These are phyloP conservation scores for Trypethelium eluteriae DNA, from an alignment of 495 filamentous ascomycete species.

Conservation along the genomic window DNA sequence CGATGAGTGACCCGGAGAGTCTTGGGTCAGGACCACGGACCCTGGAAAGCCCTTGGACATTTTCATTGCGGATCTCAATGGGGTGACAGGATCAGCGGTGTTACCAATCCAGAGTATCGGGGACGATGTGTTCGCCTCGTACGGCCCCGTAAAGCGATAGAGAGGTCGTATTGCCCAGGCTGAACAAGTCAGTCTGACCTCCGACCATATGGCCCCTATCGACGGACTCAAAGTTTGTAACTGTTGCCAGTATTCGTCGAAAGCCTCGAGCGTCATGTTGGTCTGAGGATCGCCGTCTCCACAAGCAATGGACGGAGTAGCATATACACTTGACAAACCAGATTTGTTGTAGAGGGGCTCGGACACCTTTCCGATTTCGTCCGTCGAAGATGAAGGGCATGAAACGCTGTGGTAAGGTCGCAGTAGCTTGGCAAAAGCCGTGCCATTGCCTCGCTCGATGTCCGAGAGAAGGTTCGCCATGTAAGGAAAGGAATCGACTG, in stretches of 20 bases:
- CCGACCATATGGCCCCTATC: conserved; percentile 53
- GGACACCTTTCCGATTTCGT: background rate
- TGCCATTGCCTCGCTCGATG: conserved; percentile 49
- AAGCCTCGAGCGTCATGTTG: conserved; percentile 37
- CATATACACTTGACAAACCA: conserved; percentile 28
- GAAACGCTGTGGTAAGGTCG: conserved; percentile 21
- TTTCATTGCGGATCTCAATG: conserved; percentile 42
- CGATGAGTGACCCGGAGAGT: conserved; percentile 42
- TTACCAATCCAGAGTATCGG: conserved; percentile 52
- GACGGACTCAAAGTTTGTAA: conserved; percentile 43
- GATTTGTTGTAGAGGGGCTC: background rate
- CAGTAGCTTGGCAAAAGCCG: conserved; percentile 42
- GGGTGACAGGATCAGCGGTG: conserved; percentile 51
- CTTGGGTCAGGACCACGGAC: conserved; percentile 48
- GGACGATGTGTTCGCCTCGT: conserved; percentile 43
- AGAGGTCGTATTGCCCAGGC: conserved; percentile 49
- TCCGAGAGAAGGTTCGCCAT: conserved; percentile 49
- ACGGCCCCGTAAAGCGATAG: conserved; percentile 48
- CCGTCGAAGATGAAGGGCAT: conserved; percentile 19
- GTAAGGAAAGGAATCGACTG: conserved; percentile 49
- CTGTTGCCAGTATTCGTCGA: conserved; percentile 41
- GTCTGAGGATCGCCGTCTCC: conserved; percentile 48
- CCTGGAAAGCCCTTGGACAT: conserved; percentile 47
- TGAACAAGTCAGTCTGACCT: conserved; percentile 49
- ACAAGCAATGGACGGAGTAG: conserved; percentile 54